Evolutionary conservation across 2,329 filamentous ascomycete genomes (phyloP).

Genomic region (Claviceps fusiformis): DNA sequence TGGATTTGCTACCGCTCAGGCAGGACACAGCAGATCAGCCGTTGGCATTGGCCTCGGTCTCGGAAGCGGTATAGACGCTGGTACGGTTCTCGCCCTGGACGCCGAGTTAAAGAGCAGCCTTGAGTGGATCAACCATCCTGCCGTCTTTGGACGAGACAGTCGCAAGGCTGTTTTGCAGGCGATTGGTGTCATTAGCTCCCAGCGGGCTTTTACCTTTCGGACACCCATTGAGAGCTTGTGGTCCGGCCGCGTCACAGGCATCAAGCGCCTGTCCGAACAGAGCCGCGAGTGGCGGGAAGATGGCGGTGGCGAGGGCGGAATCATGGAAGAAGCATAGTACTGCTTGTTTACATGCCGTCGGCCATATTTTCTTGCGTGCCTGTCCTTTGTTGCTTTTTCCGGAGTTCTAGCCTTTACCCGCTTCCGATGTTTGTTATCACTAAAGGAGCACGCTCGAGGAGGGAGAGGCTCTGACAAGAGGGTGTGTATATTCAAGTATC

Average conservation of each 20-base stretch:
- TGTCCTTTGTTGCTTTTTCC: not conserved
- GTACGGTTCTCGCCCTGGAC: constrained; percentile 75
- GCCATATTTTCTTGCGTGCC: not conserved
- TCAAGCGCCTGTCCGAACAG: constrained; percentile 68
- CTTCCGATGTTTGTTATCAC: too few species aligned
- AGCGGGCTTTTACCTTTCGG: constrained; percentile 86
- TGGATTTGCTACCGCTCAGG: constrained; percentile 26
- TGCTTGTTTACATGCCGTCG: not conserved
- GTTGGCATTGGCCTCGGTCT: constrained; percentile 45
- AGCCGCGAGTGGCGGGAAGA: constrained; percentile 88
- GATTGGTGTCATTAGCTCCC: constrained; percentile 91
- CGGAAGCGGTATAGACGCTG: constrained; percentile 65
- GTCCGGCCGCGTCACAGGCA: constrained; percentile 68
- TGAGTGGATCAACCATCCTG: constrained; percentile 96
- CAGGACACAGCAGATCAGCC: constrained; percentile 39
- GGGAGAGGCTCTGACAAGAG: too few species aligned
- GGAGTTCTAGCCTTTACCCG: not conserved
- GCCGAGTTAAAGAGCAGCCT: constrained; percentile 78
- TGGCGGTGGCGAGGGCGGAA: constrained; percentile 57
- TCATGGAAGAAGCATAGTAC: constrained; percentile 43
- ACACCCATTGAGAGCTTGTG: constrained; percentile 81
- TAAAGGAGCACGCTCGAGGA: too few species aligned
- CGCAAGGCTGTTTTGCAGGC: constrained; percentile 92
- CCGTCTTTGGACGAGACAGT: constrained; percentile 84
- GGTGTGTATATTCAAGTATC: too few species aligned